These are phyloP conservation scores for Babesia bigemina DNA, from an alignment of 169 alveolate species.

Conservation along the genomic window DNA sequence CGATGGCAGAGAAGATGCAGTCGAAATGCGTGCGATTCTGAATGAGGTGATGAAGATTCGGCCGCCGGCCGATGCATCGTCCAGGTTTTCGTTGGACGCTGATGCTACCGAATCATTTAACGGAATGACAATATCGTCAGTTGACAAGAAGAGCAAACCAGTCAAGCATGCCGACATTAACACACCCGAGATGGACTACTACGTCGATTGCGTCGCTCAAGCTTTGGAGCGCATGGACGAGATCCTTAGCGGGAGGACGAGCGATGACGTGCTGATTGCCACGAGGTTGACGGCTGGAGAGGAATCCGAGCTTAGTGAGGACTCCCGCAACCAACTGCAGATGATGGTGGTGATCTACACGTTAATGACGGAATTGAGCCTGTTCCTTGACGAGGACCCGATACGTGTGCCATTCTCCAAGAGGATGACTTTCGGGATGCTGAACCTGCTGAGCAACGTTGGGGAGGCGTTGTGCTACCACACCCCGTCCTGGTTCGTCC, in stretches of 20 bases:
- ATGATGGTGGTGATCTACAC: conserved; percentile 25
- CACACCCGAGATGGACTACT: background rate
- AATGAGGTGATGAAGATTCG: background rate
- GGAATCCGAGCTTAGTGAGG: background rate
- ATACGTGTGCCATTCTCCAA: conserved; percentile 8
- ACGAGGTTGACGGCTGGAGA: background rate
- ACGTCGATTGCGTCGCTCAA: background rate
- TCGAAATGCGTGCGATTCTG: background rate
- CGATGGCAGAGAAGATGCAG: background rate
- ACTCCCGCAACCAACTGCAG: conserved; percentile 1
- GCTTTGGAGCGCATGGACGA: conserved; percentile 11
- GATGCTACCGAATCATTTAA: no score
- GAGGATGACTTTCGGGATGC: conserved; percentile 27
- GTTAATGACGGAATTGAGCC: conserved; percentile 18
- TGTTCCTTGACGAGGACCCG: background rate
- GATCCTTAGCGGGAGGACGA: background rate
- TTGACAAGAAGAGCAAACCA: no score
- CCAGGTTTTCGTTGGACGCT: background rate
- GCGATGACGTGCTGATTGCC: conserved; percentile 1
- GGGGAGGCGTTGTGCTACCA: conserved; percentile 42
- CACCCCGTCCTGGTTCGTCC: conserved; percentile 20
- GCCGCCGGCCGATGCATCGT: background rate
- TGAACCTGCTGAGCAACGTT: conserved; percentile 6
- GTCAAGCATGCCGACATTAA: background rate
- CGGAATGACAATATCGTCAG: background rate